These are phyloP conservation scores for Lactarius pseudohatsudake DNA, from an alignment of 768 basidiomycete genomes.

Conservation along the genomic window DNA sequence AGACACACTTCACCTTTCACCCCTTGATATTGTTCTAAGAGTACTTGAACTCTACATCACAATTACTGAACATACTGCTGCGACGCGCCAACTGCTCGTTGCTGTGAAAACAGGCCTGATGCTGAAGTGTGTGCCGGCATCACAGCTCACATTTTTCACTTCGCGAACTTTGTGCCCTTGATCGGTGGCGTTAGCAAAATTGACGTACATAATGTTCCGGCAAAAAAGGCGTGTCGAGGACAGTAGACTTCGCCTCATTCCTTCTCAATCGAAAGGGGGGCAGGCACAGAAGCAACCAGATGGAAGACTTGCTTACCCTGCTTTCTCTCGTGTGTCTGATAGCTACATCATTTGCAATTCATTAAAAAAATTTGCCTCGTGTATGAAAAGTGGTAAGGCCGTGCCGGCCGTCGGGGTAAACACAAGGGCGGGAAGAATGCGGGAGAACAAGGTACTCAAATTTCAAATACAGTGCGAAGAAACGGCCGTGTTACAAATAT, in stretches of 20 bases:
- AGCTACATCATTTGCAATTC: neutral
- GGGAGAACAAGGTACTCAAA: neutral
- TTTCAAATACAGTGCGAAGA: neutral
- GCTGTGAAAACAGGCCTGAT: neutral
- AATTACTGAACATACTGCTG: neutral
- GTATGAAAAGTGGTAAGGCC: neutral
- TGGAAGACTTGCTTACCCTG: neutral
- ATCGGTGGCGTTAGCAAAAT: neutral
- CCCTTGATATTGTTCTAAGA: neutral
- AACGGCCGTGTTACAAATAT: neutral
- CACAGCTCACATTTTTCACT: neutral
- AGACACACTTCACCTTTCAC: no score
- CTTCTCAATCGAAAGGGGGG: neutral
- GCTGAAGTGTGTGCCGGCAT: neutral
- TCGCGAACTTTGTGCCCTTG: constrained; percentile 2
- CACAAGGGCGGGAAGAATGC: neutral
- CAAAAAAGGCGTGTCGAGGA: neutral
- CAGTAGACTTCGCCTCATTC: neutral
- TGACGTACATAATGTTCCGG: neutral
- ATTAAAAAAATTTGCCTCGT: neutral
- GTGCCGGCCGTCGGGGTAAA: neutral
- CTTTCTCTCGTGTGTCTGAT: neutral
- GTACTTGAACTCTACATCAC: neutral
- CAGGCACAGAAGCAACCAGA: neutral
- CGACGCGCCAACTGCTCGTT: neutral